Conservation (phyloP, 2,329 filamentous ascomycete genomes). For the Cladophialophora carrionii region DNA sequence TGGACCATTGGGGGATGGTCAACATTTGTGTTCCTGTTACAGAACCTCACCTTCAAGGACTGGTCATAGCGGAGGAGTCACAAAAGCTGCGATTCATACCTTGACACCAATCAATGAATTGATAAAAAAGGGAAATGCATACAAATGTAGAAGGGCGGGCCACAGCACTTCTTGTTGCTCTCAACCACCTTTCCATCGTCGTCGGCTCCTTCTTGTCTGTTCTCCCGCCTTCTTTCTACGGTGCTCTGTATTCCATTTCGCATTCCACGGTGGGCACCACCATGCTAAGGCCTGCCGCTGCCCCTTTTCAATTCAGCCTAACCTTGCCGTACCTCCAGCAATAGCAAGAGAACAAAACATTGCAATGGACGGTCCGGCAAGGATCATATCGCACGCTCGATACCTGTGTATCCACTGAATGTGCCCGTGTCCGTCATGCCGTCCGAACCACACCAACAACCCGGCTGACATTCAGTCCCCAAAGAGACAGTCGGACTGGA, state of each 20-base stretch:
- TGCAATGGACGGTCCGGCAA: not conserved
- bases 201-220: not conserved
- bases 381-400: no score
- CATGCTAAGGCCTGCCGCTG: not conserved
- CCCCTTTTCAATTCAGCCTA: not conserved
- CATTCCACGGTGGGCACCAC: not conserved
- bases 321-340: not conserved
- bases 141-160: not conserved
- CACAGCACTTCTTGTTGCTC: not conserved
- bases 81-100: slow-evolving; percentile 1
- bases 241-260: not conserved
- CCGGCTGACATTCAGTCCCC: no score
- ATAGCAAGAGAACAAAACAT: not conserved
- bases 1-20: not conserved
- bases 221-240: not conserved
- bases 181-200: not conserved
- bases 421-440: no score
- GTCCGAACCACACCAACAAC: no score
- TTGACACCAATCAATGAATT: not conserved
- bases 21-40: slow-evolving; percentile 1
- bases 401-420: no score
- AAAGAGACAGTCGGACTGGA: no score
- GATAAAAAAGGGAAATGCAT: slow-evolving; percentile 4
- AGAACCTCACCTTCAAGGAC: not conserved
- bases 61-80: slow-evolving; percentile 3